Evolutionary conservation across 2,329 filamentous ascomycete species (phyloP), one percentile per base, ranked within the genome.

Genomic region (Madurella fahalii): DNA sequence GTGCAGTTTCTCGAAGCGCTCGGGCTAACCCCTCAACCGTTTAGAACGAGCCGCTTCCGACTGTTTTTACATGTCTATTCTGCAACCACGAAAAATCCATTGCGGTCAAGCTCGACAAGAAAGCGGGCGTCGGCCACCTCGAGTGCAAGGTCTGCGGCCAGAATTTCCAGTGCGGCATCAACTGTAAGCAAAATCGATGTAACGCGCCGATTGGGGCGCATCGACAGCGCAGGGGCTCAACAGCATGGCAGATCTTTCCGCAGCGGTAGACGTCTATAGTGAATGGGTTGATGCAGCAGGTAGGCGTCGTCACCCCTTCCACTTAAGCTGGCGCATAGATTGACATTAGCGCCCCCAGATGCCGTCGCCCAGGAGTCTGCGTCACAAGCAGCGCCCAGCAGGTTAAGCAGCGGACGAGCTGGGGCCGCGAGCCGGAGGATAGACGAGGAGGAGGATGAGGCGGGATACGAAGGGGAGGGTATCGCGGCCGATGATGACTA

Each of bases 71-170:
- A 54, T 99, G 94, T 70, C 85, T 99, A 44, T 99, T 99, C 75
- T 99, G 94, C 79, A 97, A 96, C 71, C 92, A 97, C 74, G 94
- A 97, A 69, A 94, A 90, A 62, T 90, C 92, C 0, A 89, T 99
- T 50, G 81, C 84, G 30, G 89, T 96, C 63, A 94, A 95, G 72
- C 80, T 99, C 48, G 91, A 99, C 70, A 96, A 95, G 79, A 97
- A 97, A 71, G 78, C 84, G 30, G 90, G 90, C 49, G 81, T 96
- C 39, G 94, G 93, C 45, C 83, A 88, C 58, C 78, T 99, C 25
- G 84, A 86, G 56, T 99, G 94, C 77, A 95, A 93, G 70, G 84
- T 96, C 50, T 99, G 94, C 72, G 92, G 90, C 2, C 93, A 97
- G 74, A 86, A 85, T 57, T 99, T 95, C 69, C 91, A 97, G 71